Evolutionary conservation across 176 grass and related monocot species (phyloP), one percentile per base, ranked within the genome.

Genomic region (maize (Zea mays)): DNA sequence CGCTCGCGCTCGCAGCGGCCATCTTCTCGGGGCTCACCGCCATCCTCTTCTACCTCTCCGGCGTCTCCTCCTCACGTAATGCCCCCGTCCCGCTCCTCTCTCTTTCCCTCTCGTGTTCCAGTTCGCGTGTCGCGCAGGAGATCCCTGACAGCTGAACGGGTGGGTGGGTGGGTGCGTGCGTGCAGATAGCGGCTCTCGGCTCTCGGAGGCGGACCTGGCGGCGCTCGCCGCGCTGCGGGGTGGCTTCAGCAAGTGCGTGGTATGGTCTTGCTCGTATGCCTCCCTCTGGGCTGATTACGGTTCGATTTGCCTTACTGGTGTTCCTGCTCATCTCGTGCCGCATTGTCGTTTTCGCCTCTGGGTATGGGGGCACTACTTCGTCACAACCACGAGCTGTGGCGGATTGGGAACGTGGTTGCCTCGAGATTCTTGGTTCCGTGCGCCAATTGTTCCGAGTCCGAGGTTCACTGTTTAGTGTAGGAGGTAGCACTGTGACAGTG

Each of bases 191-290:
- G 11, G 78, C 44, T 72, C 76, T 73, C 55, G 76, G 63, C 41
- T 98, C 8, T 94, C 89, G 2, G 84, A 84, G 58, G 85, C 67
- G 16, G 89, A 98, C 48, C 46, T 90, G 59, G 79, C 46, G 40
- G 87, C 91, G 49, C 80, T 98, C 51, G 75, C 73, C 19, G 81
- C 80, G 72, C 80, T 98, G 36, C 91, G 90, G 79, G 73, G 61
- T 45, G 36, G 85, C 60, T 94, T 98, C 75, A 82, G 78, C 85
- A 90, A 92, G 85, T 98, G 95, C 66, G 95, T 98, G 87, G 95
- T 98, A 76, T 69, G 91, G 72, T n/a, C 45, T 2, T 41, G n/a
- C 62, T 43, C 47, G 82, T 82, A 61, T 54, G 16, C 10, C 44
- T 27, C 5, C 4, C 55, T 77, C 27, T 51, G 42, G n/a, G 20